Evolutionary conservation across 2,329 filamentous ascomycete genomes (phyloP).

Genomic region (Botrytis galanthina): DNA sequence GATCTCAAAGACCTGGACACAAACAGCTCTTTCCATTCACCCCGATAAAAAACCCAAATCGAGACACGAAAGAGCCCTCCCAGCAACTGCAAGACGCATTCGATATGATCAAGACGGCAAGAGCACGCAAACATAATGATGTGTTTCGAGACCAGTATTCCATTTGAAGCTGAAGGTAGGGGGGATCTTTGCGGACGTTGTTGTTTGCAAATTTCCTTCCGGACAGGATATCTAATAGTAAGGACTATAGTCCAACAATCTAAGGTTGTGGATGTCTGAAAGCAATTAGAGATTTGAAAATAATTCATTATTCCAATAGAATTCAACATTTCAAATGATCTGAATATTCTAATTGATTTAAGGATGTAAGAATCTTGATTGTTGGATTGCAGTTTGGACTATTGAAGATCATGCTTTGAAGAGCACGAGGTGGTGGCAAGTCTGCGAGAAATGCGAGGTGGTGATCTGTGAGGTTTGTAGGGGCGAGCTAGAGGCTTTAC

Average conservation of each 20-base stretch:
- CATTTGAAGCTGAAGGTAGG: not conserved
- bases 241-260: too few species aligned
- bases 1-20: not conserved
- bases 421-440: not conserved
- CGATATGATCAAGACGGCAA: not conserved
- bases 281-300: too few species aligned
- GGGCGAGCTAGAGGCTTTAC: not conserved
- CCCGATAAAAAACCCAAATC: not conserved
- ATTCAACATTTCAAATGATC: too few species aligned
- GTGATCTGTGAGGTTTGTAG: conserved; percentile 10
- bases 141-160: not conserved
- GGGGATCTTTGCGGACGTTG: not conserved
- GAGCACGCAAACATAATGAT: not conserved
- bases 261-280: too few species aligned
- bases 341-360: too few species aligned
- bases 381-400: too few species aligned
- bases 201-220: not conserved
- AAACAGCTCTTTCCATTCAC: not conserved
- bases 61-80: not conserved
- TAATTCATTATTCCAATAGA: too few species aligned
- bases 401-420: too few species aligned
- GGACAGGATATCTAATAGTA: too few species aligned
- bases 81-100: not conserved
- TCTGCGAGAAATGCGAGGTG: conserved; percentile 2
- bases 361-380: too few species aligned